phyloP scores from a whole-genome alignment of 805 yeast species.

The Cyberlindnera maritima region DNA sequence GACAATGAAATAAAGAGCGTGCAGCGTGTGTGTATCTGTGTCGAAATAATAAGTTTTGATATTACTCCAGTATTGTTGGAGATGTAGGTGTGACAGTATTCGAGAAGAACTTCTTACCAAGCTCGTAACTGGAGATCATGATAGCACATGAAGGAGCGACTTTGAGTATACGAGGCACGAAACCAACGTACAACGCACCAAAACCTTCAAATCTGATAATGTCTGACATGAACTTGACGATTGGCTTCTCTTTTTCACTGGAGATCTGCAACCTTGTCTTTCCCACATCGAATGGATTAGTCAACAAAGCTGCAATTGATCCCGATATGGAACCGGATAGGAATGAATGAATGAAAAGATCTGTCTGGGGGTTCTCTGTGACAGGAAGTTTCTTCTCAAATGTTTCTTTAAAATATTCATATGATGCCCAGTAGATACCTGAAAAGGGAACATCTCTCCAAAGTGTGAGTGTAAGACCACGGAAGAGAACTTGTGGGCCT shows the following conservation, averaged over 20 bases:
- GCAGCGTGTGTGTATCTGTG: no score
- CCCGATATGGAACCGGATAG: conserved; percentile 85
- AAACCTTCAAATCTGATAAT: conserved; percentile 75
- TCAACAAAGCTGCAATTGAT: conserved; percentile 74
- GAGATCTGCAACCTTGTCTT: conserved; percentile 87
- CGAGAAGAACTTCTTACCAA: conserved; percentile 64
- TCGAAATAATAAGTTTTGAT: background rate
- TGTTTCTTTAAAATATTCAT: conserved; percentile 50
- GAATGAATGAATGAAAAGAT: conserved; percentile 62
- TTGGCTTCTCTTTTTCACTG: conserved; percentile 41
- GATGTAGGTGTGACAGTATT: background rate
- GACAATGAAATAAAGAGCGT: no score
- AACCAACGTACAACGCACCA: conserved; percentile 83
- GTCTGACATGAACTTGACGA: conserved; percentile 62
- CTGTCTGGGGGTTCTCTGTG: conserved; percentile 28
- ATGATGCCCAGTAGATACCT: conserved; percentile 90
- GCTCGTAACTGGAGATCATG: conserved; percentile 93
- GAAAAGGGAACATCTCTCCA: conserved; percentile 98
- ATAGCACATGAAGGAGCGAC: conserved; percentile 98
- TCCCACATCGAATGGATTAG: conserved; percentile 97
- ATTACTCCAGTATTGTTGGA: background rate
- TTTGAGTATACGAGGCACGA: conserved; percentile 81
- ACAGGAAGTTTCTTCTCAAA: conserved; percentile 6
- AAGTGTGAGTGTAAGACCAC: conserved; percentile 81
- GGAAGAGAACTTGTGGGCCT: conserved; percentile 70